These are phyloP conservation scores for Leishmania arabica DNA, from an alignment of 208 protist genomes.

Conservation along the genomic window DNA sequence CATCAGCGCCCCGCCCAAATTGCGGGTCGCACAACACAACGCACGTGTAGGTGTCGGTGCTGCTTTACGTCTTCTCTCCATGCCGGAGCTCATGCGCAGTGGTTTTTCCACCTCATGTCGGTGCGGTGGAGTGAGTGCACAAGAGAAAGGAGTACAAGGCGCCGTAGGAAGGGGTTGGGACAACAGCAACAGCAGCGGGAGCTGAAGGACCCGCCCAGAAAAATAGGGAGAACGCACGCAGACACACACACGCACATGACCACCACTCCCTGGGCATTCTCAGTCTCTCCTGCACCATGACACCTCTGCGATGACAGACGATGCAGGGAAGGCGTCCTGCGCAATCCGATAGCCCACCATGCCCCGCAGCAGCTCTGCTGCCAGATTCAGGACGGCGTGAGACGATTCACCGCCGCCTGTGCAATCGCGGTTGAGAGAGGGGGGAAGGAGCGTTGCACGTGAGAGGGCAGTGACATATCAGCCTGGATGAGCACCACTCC, in stretches of 20 bases:
- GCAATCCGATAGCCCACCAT: constrained; percentile 39
- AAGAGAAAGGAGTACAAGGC: not conserved
- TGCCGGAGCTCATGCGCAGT: not conserved
- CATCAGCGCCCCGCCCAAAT: not conserved
- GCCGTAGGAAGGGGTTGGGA: not conserved
- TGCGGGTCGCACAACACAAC: not conserved
- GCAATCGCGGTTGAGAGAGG: constrained; percentile 59
- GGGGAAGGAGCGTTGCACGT: constrained; percentile 20
- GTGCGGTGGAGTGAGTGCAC: not conserved
- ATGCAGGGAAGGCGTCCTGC: constrained; percentile 31
- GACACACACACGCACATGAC: not conserved
- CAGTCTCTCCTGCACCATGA: not conserved
- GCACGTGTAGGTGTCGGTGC: not conserved
- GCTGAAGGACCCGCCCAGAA: not conserved
- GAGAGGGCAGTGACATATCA: constrained; percentile 30
- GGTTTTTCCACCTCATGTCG: not conserved
- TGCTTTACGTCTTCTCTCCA: not conserved
- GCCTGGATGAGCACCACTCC: constrained; percentile 85
- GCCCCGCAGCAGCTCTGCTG: constrained; percentile 37
- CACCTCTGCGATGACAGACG: not conserved
- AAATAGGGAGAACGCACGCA: not conserved
- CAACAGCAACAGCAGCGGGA: not conserved
- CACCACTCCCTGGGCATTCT: not conserved
- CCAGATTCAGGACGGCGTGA: constrained; percentile 43
- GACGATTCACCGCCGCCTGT: not conserved